A percentile compares a stretch with the other conserved stretches of the same genome.
These are phyloP conservation scores for Phytophthora chlamydospora DNA, from an alignment of 352 stramenopile genomes.

Conservation along the genomic window DNA sequence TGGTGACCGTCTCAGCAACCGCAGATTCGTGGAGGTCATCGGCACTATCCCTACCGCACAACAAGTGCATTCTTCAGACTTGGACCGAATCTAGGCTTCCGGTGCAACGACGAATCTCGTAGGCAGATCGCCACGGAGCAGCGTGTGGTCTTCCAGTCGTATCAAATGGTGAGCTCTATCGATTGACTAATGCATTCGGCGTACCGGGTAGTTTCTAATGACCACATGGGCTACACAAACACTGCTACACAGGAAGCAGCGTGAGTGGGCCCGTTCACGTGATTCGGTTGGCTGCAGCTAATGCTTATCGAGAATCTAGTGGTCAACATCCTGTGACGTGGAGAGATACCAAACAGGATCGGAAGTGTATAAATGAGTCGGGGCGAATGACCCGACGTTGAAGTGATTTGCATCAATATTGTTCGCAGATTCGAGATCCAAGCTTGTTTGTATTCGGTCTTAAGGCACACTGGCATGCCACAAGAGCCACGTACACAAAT, in stretches of 20 bases:
- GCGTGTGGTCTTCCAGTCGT: too few relatives aligned
- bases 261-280: slow-evolving; percentile 4
- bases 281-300: slow-evolving; percentile 29
- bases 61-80: slow-evolving; percentile 14
- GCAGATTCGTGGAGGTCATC: slow-evolving; percentile 29
- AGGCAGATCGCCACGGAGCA: too few relatives aligned
- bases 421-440: slow-evolving; percentile 21
- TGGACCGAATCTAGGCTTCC: too few relatives aligned
- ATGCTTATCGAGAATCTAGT: slow-evolving; percentile 24
- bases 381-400: not conserved
- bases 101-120: too few relatives aligned
- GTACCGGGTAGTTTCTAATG: not conserved
- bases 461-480: not conserved
- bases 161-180: too few relatives aligned
- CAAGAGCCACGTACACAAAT: too few relatives aligned
- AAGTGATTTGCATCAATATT: slow-evolving; percentile 14
- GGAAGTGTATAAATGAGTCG: slow-evolving; percentile 22
- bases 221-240: slow-evolving; percentile 15
- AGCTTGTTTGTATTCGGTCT: not conserved
- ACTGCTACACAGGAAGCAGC: not conserved
- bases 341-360: slow-evolving; percentile 9
- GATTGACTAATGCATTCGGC: too few relatives aligned
- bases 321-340: slow-evolving; percentile 19
- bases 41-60: not conserved
- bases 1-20: slow-evolving; percentile 23